Evolutionary conservation across 1,284 basidiomycete species (phyloP), one percentile per base, ranked within the genome.

Genomic region (Cystobasidium pallidum): DNA sequence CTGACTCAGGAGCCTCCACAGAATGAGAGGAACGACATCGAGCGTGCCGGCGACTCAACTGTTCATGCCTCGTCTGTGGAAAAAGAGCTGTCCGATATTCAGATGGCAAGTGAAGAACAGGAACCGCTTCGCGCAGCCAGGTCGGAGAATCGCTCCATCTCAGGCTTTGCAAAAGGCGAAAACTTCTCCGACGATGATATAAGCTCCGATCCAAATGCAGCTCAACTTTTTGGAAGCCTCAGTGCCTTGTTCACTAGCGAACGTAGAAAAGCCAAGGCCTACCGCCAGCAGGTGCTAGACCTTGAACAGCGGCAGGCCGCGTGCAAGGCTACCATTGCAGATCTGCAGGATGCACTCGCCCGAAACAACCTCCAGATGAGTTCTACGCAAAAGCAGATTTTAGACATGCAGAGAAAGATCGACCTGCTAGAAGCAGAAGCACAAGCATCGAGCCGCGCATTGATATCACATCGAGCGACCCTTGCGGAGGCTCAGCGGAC

Each of bases 161-260:
- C 66, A 19, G 66, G 57, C 34, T 49, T 68, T 24, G 32, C 66
- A 21, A 49, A 62, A 58, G 43, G 57, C 49, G 68, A 36, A 26
- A 30, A 45, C 7, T 64, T 71, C 36, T 36, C 59, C 17, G 68
- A 71, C 26, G 68, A 71, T 17, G 68, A 71, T n/a, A 55, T 71
- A 30, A 39, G 49, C 21, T 64, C 59, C 7, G 68, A 71, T 43
- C 68, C 68, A 10, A 71, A 63, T 57, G 68, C 68, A 19, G 68
- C 68, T n/a, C 59, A 59, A 19, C 68, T 71, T 6, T 71, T 71
- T 39, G 68, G 68, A 24, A 71, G 68, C 36, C 68, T 71, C 21
- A 59, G 68, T 36, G 30, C 63, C 17, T 51, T 71, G 15, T 71
- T 71, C 61, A 47, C 11, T 8, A 55, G 19, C 36, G 68, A 71